Evolutionary conservation across 2,329 filamentous ascomycete genomes (phyloP), one percentile per base, ranked within the genome.

Genomic region (Colletotrichum coccodes): DNA sequence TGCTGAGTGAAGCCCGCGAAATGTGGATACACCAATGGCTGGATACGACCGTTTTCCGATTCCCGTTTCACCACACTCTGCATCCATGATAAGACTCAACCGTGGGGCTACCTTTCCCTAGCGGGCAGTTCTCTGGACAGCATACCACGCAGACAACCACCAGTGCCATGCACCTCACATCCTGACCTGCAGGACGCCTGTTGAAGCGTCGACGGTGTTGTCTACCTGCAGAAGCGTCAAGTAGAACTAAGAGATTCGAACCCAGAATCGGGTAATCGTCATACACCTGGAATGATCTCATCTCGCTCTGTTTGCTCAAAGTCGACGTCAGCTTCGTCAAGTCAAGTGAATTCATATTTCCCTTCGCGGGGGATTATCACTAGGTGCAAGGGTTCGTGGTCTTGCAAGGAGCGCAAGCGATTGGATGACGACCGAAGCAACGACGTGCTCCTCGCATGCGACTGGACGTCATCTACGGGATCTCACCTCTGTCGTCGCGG

Each of bases 341-440:
- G 59, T 28, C 21, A 44, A 30, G 7, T 36, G 40, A 23, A 60
- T 54, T 54, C 53, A 36, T 36, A 40, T 30, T 59, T 56, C 26
- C 46, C n/a, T 54, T 65, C 65, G 65, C 62, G 61, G 54, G 65
- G 65, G 54, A 68, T 68, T 42, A 26, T 65, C 61, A 42, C 61
- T 59, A 16, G 54, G 47, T 44, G 65, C 61, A 60, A 60, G 65
- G 65, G 40, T 68, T 42, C 40, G 47, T 21, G 65, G 54, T 68
- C 61, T 56, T 34, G 12, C 18, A 58, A 52, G 68, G 59, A 68
- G 58, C 60, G 38, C 63, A 71, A 71, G 68, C 70, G 70, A 71
- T 71, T 71, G 70, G 70, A 52, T 34, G 42, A 58, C 46, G 50
- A 70, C 49, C 70, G 70, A 71, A 62, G 50, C 58, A 64, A 7